Percentiles rank a stretch among this genome's conserved stretches.
These are phyloP conservation scores for Panellus pusillus DNA, from an alignment of 768 basidiomycete species.

Conservation along the genomic window DNA sequence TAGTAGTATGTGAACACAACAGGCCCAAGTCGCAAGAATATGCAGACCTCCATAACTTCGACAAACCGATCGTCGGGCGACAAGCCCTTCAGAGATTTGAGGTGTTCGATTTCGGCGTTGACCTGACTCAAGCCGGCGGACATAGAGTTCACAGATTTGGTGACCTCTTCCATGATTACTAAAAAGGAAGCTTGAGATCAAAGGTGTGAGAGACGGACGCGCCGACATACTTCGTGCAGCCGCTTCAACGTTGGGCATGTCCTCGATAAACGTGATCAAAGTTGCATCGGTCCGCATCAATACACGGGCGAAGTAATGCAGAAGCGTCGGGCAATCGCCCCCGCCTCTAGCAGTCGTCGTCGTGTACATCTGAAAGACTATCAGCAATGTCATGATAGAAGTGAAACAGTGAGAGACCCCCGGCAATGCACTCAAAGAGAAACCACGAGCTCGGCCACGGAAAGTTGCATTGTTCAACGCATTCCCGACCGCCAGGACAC, in stretches of 20 bases:
- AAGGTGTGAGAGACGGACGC: background rate
- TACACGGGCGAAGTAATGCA: constrained; percentile 84
- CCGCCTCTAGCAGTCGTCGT: constrained; percentile 73
- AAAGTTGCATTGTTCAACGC: constrained; percentile 79
- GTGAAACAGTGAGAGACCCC: constrained; percentile 48
- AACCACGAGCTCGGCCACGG: constrained; percentile 82
- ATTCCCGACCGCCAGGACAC: constrained; percentile 78
- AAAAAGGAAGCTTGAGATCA: background rate
- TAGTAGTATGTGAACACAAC: background rate
- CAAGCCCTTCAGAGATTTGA: constrained; percentile 33
- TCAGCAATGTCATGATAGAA: constrained; percentile 4
- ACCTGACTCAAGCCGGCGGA: constrained; percentile 57
- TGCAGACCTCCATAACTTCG: constrained; percentile 64
- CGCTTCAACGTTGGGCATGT: constrained; percentile 77
- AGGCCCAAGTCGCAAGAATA: background rate
- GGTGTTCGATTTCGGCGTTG: constrained; percentile 51
- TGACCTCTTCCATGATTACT: constrained; percentile 76
- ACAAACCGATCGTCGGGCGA: constrained; percentile 61
- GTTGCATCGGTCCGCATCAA: constrained; percentile 67
- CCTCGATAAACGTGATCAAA: constrained; percentile 73
- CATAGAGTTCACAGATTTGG: constrained; percentile 59
- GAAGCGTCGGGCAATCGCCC: constrained; percentile 78
- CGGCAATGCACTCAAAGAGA: constrained; percentile 76
- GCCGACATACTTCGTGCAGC: constrained; percentile 68
- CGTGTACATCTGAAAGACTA: constrained; percentile 64